Base-by-base conservation (phyloP, 1,139 yeast species). In the Geotrichum cucujoidarum region DNA sequence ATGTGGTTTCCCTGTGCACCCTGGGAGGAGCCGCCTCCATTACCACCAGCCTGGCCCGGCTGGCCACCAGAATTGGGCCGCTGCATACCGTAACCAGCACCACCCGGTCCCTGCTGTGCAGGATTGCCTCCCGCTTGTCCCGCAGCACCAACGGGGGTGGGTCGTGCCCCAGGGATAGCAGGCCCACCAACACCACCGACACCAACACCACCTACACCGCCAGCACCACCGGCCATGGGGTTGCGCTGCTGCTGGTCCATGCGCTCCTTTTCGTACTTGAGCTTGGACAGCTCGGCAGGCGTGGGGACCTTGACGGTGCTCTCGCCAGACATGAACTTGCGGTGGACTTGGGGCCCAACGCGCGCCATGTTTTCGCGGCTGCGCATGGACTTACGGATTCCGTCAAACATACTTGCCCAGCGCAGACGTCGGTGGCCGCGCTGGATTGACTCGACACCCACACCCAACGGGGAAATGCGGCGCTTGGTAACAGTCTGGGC, bases 331-430 rank as follows among this genome's bases (percentile, higher is more conserved):
- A 40, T 21, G 14, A 57, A 53, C 51, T 58, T 60, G 13, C 64
- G 51, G 30, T 55, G 64, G 24, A 56, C 59, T 30, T 53, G 58
- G 3, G 70, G 70, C 43, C 72, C 73, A 8, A 85, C 81, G 52
- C 76, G 72, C 4, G 83, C 80, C 13, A 75, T 73, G 58, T 71
- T 78, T 64, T 92, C 98, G 43, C 97, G 75, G 63, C 88, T 90
- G 56, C 87, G 80, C 83, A 90, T 88, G 55, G 84, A 75, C 66
- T 89, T 90, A 51, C 97, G 74, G 71, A 92, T 83, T 0, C 95
- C 97, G 63, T 94, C 98, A 71, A 92, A 87, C 88, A 92, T 84
- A 44, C 95, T 85, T 0, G 96, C 96, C 97, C 95, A 94, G 52
- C 97, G 75, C 51, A 92, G 71, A 48, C 95, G 74, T 52, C 87